phyloP scores from a whole-genome alignment of 495 filamentous ascomycete genomes.

The Glonium stellatum region DNA sequence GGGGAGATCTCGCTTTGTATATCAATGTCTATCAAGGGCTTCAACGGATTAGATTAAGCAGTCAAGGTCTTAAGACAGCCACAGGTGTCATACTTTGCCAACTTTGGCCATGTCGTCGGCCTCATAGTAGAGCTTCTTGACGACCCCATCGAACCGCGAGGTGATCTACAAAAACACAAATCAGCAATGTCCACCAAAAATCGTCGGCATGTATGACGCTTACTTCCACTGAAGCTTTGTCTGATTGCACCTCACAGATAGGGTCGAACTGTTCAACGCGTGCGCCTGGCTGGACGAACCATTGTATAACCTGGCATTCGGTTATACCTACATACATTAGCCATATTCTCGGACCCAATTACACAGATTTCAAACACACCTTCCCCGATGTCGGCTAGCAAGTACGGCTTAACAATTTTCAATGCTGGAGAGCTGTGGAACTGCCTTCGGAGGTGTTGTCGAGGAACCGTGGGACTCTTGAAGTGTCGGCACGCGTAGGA shows the following conservation, averaged over 20 bases:
- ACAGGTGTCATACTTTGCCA: slow-evolving; percentile 45
- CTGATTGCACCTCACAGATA: slow-evolving; percentile 93
- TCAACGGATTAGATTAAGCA: slow-evolving; percentile 5
- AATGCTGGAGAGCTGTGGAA: slow-evolving; percentile 58
- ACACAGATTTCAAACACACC: slow-evolving; percentile 46
- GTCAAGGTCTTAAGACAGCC: not conserved
- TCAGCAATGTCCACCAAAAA: no score
- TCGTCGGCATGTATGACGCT: not conserved
- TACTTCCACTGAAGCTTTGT: slow-evolving; percentile 95
- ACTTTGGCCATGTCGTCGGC: slow-evolving; percentile 94
- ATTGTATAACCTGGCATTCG: slow-evolving; percentile 98
- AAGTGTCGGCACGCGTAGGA: slow-evolving; percentile 8
- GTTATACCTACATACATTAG: slow-evolving; percentile 63
- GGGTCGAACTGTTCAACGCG: slow-evolving; percentile 97
- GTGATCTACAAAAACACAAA: slow-evolving; percentile 56
- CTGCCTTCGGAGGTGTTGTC: slow-evolving; percentile 12
- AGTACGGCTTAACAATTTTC: slow-evolving; percentile 70
- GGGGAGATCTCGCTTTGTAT: slow-evolving; percentile 54
- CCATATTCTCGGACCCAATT: not conserved
- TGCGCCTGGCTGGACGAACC: slow-evolving; percentile 96
- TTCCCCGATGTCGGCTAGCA: slow-evolving; percentile 95
- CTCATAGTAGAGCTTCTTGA: slow-evolving; percentile 94
- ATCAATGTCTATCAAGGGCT: slow-evolving; percentile 74
- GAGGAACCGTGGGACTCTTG: slow-evolving; percentile 6
- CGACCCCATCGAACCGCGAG: slow-evolving; percentile 85